Evolutionary conservation across 2,329 filamentous ascomycete genomes (phyloP), one percentile per base, ranked within the genome.

Genomic region (Aspergillus tubingensis): DNA sequence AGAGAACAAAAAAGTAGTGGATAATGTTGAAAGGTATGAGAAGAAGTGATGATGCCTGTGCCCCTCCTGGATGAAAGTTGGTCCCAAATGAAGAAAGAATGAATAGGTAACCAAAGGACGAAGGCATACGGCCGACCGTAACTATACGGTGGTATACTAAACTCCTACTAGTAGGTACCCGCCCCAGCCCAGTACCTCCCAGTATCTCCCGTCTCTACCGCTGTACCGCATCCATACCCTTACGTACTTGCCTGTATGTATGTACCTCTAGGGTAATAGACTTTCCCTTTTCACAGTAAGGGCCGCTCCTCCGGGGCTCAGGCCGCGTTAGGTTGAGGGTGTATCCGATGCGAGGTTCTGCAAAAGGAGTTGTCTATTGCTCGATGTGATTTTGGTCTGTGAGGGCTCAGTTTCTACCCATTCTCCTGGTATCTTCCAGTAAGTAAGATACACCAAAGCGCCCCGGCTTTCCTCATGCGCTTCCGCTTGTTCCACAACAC

Each of bases 201-300:
- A 44, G 41, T 43, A 43, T 44, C 41, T 44, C 41, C n/a, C 41
- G 19, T 23, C 41, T 44, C 41, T 19, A 44, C 41, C 90, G 3
- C 81, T 81, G 7, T 85, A 83, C 63, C 82, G 80, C 25, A 83
- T 79, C 69, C 80, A 79, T 65, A 80, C 81, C 10, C 74, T 90
- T 53, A 71, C 80, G 0, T 83, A 91, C 69, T 77, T 92, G 23
- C 77, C 47, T 30, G 47, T 50, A 50, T 25, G 15, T 53, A 59
- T 44, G 52, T 32, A 56, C 32, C 47, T 25, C 60, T 54, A 59
- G 21, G 58, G 57, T 65, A 65, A 60, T 66, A 41, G 53, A 62
- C 62, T 67, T 65, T 65, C 57, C 27, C 56, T 48, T 57, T 50
- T 60, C 61, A 57, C 65, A 67, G 66, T 67, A 68, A 65, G 60